Evolutionary conservation across 1,139 yeast species (phyloP).

Genomic region (Hemisphaericaspora lyxosophila): DNA sequence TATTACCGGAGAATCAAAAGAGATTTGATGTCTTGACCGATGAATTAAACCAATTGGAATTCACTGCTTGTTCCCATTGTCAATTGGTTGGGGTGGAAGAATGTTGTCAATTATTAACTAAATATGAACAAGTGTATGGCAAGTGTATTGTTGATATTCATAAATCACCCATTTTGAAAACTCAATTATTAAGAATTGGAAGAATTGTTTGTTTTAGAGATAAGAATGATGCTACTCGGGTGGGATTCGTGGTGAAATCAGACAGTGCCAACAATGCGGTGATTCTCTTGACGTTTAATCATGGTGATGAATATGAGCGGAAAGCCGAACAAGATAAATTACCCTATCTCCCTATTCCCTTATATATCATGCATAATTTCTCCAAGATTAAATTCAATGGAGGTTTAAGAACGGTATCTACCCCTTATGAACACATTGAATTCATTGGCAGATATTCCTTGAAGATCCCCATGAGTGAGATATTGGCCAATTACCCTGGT

Average conservation of each 20-base stretch:
- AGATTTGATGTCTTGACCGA: constrained; percentile 55
- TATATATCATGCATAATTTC: constrained; percentile 28
- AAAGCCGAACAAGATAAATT: constrained; percentile 29
- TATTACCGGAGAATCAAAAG: constrained; percentile 83
- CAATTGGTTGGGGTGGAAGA: constrained; percentile 41
- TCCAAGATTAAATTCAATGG: constrained; percentile 32
- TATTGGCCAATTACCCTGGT: constrained; percentile 44
- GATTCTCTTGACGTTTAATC: constrained; percentile 44
- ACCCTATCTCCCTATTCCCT: constrained; percentile 52
- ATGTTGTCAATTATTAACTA: constrained; percentile 45
- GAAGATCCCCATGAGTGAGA: constrained; percentile 39
- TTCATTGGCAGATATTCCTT: constrained; percentile 49
- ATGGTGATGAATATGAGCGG: constrained; percentile 39
- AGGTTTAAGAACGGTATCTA: constrained; percentile 39
- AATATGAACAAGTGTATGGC: constrained; percentile 44
- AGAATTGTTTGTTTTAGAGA: constrained; percentile 62
- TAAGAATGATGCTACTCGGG: constrained; percentile 34
- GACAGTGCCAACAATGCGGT: constrained; percentile 29
- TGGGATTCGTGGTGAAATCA: constrained; percentile 56
- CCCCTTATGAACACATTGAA: constrained; percentile 50
- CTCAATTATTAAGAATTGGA: constrained; percentile 52
- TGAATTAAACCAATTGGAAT: constrained; percentile 39
- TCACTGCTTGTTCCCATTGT: constrained; percentile 40
- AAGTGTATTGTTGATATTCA: constrained; percentile 50
- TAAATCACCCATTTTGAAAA: constrained; percentile 46